Evolutionary conservation across 768 basidiomycete species (phyloP).

Genomic region (Tricholomella constricta): DNA sequence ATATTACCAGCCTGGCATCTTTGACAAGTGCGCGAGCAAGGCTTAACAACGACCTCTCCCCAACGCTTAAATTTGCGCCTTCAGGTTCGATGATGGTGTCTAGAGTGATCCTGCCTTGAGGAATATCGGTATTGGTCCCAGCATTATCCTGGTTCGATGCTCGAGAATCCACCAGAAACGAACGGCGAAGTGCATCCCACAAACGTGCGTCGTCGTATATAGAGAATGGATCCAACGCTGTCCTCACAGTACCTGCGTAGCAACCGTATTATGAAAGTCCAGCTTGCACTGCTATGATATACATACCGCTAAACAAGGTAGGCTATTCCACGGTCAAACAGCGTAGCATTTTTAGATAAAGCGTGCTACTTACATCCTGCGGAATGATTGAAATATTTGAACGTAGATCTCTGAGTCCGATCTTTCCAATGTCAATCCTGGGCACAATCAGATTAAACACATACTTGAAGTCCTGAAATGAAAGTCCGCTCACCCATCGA

Average conservation of each 20-base stretch:
- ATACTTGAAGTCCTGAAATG: not conserved
- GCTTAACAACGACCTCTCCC: conserved; percentile 71
- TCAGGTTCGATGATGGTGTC: conserved; percentile 80
- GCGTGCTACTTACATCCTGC: conserved; percentile 50
- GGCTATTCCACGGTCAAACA: conserved; percentile 37
- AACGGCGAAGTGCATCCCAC: conserved; percentile 74
- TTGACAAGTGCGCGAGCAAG: conserved; percentile 82
- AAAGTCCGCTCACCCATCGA: conserved; percentile 57
- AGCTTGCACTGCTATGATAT: too few relatives aligned
- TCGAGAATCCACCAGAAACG: conserved; percentile 39
- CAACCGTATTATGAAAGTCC: too few relatives aligned
- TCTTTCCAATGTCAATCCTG: conserved; percentile 64
- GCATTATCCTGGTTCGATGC: conserved; percentile 46
- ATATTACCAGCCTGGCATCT: conserved; percentile 70
- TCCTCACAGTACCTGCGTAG: conserved; percentile 56
- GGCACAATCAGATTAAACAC: conserved; percentile 12
- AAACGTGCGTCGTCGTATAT: conserved; percentile 63
- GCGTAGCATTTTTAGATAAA: not conserved
- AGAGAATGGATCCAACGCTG: conserved; percentile 60
- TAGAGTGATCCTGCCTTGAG: conserved; percentile 56
- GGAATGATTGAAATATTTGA: conserved; percentile 65
- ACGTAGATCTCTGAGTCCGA: conserved; percentile 67
- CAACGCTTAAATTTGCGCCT: conserved; percentile 72
- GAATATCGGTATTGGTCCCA: conserved; percentile 33
- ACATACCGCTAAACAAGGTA: conserved; percentile 54